Evolutionary conservation across 495 filamentous ascomycete species (phyloP).

Genomic region (Letharia columbiana): DNA sequence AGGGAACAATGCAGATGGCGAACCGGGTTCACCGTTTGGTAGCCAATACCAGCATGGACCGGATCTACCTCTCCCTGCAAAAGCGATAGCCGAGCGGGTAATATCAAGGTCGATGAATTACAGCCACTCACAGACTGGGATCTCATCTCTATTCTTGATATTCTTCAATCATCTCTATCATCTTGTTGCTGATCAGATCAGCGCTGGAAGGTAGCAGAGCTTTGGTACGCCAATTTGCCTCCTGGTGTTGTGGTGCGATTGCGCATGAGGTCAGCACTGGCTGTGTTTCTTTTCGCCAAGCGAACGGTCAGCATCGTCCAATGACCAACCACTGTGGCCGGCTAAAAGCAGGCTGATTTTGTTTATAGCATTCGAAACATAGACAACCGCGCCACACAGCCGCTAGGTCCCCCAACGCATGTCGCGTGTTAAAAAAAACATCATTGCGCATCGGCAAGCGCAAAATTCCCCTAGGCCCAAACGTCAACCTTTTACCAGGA

Average conservation of each 20-base stretch:
- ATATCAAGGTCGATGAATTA: neutral
- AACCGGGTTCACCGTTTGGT: neutral
- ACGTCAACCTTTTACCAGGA: neutral
- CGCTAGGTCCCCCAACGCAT: neutral
- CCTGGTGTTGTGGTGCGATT: neutral
- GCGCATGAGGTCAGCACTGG: neutral
- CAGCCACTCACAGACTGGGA: neutral
- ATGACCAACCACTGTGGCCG: neutral
- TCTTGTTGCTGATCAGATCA: neutral
- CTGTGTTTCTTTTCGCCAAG: neutral
- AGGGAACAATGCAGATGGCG: neutral
- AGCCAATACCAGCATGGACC: neutral
- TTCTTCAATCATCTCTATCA: neutral
- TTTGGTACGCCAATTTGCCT: too few relatives aligned
- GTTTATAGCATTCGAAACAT: neutral
- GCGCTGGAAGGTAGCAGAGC: neutral
- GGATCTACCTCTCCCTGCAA: neutral
- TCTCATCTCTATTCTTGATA: neutral
- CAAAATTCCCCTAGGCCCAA: constrained; percentile 5
- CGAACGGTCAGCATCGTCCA: neutral
- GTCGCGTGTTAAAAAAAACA: neutral
- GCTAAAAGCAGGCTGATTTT: neutral
- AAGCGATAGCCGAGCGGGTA: neutral
- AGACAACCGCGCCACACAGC: neutral
- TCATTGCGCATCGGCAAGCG: constrained; percentile 6